Percentiles rank a stretch among this genome's conserved stretches.
Evolutionary conservation across 2,329 filamentous ascomycete species (phyloP).

Genomic region (Diaporthe ampelina): DNA sequence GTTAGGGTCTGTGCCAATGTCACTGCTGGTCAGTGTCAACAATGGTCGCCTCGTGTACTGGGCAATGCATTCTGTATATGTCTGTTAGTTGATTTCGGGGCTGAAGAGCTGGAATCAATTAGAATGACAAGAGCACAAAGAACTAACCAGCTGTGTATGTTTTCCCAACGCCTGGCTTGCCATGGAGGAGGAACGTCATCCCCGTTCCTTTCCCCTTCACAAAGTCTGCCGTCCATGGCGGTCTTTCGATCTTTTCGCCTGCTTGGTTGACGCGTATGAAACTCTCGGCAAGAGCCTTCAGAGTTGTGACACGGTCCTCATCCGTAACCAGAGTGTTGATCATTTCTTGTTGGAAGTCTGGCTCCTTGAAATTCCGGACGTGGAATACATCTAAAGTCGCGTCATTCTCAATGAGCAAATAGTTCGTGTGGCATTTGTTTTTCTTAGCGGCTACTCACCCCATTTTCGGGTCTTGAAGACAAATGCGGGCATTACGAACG

Average conservation of each 20-base stretch:
- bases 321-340: constrained; percentile 51
- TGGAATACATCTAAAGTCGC: no score
- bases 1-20: constrained; percentile 44
- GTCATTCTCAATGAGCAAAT: no score
- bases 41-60: constrained; percentile 49
- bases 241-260: constrained; percentile 37
- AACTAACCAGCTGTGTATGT: constrained; percentile 48
- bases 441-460: no score
- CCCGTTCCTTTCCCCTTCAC: constrained; percentile 32
- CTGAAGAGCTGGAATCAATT: no score
- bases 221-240: constrained; percentile 30
- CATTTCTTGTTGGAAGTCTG: constrained; percentile 47
- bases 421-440: no score
- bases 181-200: constrained; percentile 23
- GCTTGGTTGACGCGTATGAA: constrained; percentile 45
- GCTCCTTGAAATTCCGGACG: constrained; percentile 45
- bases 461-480: no score
- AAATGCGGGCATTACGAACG: no score
- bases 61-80: constrained; percentile 55
- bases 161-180: constrained; percentile 22
- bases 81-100: no score
- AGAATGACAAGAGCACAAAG: no score
- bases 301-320: constrained; percentile 42
- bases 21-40: constrained; percentile 49
- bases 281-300: constrained; percentile 49